A percentile compares a stretch with the other conserved stretches of the same genome.
Conservation (phyloP, 116 monocot species). For the Phalaenopsis hybrid region DNA sequence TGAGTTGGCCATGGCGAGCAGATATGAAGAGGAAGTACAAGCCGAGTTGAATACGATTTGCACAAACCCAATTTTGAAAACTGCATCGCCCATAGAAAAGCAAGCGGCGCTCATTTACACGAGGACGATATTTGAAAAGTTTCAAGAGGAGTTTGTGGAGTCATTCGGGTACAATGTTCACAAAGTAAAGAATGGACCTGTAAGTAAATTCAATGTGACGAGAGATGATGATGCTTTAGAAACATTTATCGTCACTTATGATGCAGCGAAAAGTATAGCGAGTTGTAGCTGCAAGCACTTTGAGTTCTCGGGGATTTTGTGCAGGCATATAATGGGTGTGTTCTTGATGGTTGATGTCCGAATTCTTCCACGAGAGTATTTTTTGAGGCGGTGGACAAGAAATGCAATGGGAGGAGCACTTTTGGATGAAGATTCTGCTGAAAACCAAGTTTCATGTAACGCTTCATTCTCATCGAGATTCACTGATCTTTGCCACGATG, state of each 20-base stretch:
- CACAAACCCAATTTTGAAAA: conserved; percentile 53
- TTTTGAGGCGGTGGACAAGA: conserved; percentile 77
- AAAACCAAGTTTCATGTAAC: conserved; percentile 23
- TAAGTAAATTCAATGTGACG: conserved; percentile 59
- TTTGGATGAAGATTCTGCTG: conserved; percentile 25
- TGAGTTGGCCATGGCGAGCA: conserved; percentile 59
- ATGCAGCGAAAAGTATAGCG: conserved; percentile 51
- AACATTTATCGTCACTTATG: conserved; percentile 59
- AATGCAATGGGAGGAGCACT: conserved; percentile 54
- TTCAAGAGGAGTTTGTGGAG: conserved; percentile 92
- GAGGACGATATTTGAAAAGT: conserved; percentile 57
- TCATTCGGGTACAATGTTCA: conserved; percentile 68
- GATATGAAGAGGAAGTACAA: conserved; percentile 66
- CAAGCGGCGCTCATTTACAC: conserved; percentile 77
- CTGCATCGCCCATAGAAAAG: conserved; percentile 92
- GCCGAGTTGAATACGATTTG: conserved; percentile 47
- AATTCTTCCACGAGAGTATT: conserved; percentile 64
- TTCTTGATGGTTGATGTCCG: conserved; percentile 78
- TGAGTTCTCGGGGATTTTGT: conserved; percentile 84
- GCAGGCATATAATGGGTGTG: conserved; percentile 78
- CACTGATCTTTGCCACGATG: conserved; percentile 72
- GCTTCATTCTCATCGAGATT: conserved; percentile 55
- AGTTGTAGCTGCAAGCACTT: conserved; percentile 81
- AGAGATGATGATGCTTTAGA: conserved; percentile 77
- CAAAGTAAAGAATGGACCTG: conserved; percentile 58